A percentile compares a stretch with the other conserved stretches of the same genome.
Evolutionary conservation across 371 early-diverging fungal genomes (phyloP).

Genomic region (Encephalitozoon cuniculi): DNA sequence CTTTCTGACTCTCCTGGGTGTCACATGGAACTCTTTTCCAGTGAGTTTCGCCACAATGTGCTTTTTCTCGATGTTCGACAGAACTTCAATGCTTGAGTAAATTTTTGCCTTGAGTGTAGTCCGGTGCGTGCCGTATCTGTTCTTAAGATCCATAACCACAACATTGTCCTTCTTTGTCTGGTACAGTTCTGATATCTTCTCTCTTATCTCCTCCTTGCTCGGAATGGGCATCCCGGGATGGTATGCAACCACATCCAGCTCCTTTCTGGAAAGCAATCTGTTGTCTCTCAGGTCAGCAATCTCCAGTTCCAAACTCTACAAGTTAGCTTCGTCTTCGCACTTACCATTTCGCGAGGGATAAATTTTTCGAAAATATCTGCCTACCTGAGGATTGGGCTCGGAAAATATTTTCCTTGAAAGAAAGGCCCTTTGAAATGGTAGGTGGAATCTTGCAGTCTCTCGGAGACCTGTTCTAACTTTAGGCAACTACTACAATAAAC

Average conservation of each 20-base stretch:
- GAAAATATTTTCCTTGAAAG: background rate
- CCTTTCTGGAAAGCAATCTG: conserved; percentile 49
- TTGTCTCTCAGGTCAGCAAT: conserved; percentile 25
- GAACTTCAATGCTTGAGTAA: conserved; percentile 37
- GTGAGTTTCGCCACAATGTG: conserved; percentile 48
- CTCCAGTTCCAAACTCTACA: conserved; percentile 21
- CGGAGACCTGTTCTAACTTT: background rate
- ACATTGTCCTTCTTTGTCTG: conserved; percentile 44
- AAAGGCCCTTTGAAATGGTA: conserved; percentile 12
- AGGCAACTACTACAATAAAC: conserved; percentile 36
- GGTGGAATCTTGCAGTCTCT: background rate
- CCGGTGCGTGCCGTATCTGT: conserved; percentile 53
- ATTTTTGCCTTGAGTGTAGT: conserved; percentile 48
- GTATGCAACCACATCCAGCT: conserved; percentile 50
- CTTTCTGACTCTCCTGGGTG: conserved; percentile 54
- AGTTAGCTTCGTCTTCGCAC: background rate
- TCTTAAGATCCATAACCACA: conserved; percentile 41
- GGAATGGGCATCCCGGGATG: conserved; percentile 52
- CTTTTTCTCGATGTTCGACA: conserved; percentile 48
- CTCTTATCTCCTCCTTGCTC: conserved; percentile 44
- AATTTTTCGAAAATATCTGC: background rate
- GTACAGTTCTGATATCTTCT: conserved; percentile 40
- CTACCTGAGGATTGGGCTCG: background rate
- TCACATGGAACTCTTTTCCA: conserved; percentile 37
- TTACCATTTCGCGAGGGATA: conserved; percentile 14